Evolutionary conservation across 345 rosid genomes (phyloP).

Genomic region (Dipteronia dyeriana): DNA sequence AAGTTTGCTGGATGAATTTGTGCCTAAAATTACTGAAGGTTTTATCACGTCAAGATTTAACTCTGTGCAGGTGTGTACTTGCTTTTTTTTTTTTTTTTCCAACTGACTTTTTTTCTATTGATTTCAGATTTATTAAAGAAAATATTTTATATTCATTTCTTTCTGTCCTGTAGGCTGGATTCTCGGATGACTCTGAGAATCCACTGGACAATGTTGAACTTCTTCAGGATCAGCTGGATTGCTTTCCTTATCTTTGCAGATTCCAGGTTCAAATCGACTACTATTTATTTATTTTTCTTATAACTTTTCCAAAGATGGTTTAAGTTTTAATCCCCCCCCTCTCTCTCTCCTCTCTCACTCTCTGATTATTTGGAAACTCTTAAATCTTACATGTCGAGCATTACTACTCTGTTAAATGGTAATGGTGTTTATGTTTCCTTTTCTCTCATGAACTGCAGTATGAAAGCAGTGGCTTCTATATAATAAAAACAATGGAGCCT

Average conservation of each 20-base stretch:
- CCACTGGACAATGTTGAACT: conserved; percentile 96
- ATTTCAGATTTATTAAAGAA: conserved; percentile 1
- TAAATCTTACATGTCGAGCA: conserved; percentile 1
- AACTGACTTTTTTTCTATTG: background rate
- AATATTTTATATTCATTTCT: conserved; percentile 1
- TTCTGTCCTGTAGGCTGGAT: conserved; percentile 61
- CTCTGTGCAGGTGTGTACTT: conserved; percentile 77
- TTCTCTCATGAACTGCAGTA: conserved; percentile 53
- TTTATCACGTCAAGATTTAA: conserved; percentile 94
- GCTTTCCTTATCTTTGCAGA: conserved; percentile 96
- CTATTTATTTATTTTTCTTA: background rate
- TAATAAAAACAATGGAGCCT: conserved; percentile 90
- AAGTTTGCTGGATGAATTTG: conserved; percentile 94
- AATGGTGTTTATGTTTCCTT: conserved; percentile 10
- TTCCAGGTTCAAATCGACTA: conserved; percentile 68
- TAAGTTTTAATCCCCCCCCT: conserved; percentile 7
- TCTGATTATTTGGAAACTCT: background rate
- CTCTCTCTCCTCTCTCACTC: background rate
- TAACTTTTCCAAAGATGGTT: conserved; percentile 11
- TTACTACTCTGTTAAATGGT: background rate
- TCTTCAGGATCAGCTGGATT: conserved; percentile 98
- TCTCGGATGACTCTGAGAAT: conserved; percentile 83
- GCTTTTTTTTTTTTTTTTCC: conserved; percentile 15
- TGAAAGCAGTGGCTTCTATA: conserved; percentile 81
- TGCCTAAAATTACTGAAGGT: conserved; percentile 96